Base-by-base conservation (phyloP, 495 filamentous ascomycete species). In the Astrothelium subdiscretum region DNA sequence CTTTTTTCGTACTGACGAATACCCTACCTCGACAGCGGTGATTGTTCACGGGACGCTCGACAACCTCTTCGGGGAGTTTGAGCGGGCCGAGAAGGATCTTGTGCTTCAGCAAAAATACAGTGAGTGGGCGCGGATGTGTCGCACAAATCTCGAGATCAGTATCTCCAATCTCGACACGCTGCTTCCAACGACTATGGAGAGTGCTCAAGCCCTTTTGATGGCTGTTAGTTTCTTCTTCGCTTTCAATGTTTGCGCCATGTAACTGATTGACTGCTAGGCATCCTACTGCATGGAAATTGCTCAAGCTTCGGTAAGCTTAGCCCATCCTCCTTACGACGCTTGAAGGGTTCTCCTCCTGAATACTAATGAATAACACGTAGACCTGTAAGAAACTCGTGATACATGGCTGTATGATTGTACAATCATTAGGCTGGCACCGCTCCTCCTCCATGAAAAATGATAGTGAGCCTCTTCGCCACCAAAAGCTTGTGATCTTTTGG, bases 351-450 rank as follows among this genome's bases (percentile, higher is more conserved):
- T 27, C 15, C 0, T 29, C 48, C 48, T 54, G 24, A 24, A 54
- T 29, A 54, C 48, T 54, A 20, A 54, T 15, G 10, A 1, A 54
- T 32, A 54, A 27, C 48, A 3, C 48, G 29, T 54, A 54, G 48
- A 20, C 29, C 24, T 54, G 48, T 29, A 54, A 54, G 24, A 8
- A 29, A 54, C 26, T 54, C 48, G 48, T 54, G 24, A 15, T 54
- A 20, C 48, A 54, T 54, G 48, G 48, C 24, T 54, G 48, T 54
- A 38, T 38, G 32, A 62, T 62, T 24, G 43, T 52, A 29, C 60
- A 86, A 63, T 83, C 76, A 0, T 76, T 87, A 0, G 86, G 85
- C 13, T 86, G 83, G 62, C 85, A 89, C 66, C 82, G 83, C 24
- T 68, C 76, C 0, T 76, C 77, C 6, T 76, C 76, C 1, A 81